Evolutionary conservation across 768 basidiomycete species (phyloP).

Genomic region (Boletus rubroflammeus): DNA sequence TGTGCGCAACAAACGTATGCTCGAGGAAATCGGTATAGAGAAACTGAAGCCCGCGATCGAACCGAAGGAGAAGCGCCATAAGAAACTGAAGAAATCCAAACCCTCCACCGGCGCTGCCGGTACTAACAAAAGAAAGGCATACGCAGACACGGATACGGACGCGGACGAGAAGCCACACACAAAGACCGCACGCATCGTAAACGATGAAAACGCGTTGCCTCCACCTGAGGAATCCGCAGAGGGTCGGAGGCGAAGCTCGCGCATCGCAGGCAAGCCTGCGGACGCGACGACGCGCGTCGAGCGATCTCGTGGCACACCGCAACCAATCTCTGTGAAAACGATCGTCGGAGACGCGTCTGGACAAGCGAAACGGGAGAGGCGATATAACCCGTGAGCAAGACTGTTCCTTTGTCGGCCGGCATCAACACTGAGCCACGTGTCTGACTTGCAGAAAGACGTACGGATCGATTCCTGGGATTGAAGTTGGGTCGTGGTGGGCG

Average conservation of each 20-base stretch:
- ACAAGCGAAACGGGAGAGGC: slow-evolving; percentile 31
- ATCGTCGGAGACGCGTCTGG: slow-evolving; percentile 36
- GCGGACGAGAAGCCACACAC: slow-evolving; percentile 30
- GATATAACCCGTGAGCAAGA: slow-evolving; percentile 30
- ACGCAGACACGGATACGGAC: slow-evolving; percentile 23
- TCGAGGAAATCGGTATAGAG: slow-evolving; percentile 42
- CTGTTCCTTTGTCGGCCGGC: background rate
- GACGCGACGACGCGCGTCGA: slow-evolving; percentile 46
- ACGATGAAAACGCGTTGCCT: slow-evolving; percentile 21
- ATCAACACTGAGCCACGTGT: slow-evolving; percentile 19
- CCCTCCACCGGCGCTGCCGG: background rate
- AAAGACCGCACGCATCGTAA: slow-evolving; percentile 13
- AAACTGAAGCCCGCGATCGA: slow-evolving; percentile 42
- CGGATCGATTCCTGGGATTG: slow-evolving; percentile 75
- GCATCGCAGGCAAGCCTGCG: slow-evolving; percentile 54
- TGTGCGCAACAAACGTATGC: slow-evolving; percentile 40
- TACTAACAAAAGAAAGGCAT: slow-evolving; percentile 42
- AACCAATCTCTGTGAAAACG: slow-evolving; percentile 38
- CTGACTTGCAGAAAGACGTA: slow-evolving; percentile 57
- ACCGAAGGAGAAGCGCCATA: slow-evolving; percentile 39
- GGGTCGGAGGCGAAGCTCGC: slow-evolving; percentile 59
- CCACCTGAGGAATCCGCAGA: background rate
- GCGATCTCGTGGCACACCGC: slow-evolving; percentile 31
- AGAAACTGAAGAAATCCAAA: slow-evolving; percentile 3
- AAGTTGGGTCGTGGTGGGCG: slow-evolving; percentile 83